Conservation (phyloP, 1,284 basidiomycete species). For the Naganishia liquefaciens region DNA sequence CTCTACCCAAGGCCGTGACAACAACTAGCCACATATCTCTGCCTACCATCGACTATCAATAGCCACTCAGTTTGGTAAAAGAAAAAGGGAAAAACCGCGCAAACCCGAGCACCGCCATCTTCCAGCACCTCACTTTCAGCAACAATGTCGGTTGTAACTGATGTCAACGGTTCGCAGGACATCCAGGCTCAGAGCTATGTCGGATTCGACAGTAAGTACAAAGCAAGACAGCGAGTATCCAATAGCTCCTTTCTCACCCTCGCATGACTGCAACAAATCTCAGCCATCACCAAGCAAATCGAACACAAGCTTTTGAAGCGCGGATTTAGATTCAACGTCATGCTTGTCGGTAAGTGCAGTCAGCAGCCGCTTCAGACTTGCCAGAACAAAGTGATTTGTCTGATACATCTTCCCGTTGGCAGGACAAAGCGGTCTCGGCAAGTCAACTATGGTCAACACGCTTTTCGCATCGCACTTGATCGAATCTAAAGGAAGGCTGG, state of each 20-base stretch:
- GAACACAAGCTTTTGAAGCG: slow-evolving; percentile 99
- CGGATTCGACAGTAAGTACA: slow-evolving; percentile 73
- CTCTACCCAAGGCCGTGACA: too few relatives aligned
- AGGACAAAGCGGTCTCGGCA: slow-evolving; percentile 97
- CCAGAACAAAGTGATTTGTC: too few relatives aligned
- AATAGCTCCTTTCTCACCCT: slow-evolving; percentile 3
- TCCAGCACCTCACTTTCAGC: background rate
- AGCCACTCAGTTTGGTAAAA: too few relatives aligned
- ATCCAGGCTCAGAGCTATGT: slow-evolving; percentile 82
- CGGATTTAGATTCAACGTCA: slow-evolving; percentile 98
- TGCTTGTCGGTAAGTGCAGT: slow-evolving; percentile 74
- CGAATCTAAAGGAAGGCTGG: slow-evolving; percentile 92
- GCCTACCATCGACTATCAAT: too few relatives aligned
- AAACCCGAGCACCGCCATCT: too few relatives aligned
- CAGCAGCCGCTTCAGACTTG: background rate
- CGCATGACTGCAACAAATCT: background rate
- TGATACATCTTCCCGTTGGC: slow-evolving; percentile 14
- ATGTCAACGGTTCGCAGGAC: slow-evolving; percentile 13
- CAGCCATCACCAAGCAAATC: slow-evolving; percentile 89
- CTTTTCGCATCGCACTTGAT: slow-evolving; percentile 97
- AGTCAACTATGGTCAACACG: slow-evolving; percentile 98
- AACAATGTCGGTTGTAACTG: slow-evolving; percentile 20
- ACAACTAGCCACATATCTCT: too few relatives aligned
- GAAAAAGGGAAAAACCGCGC: too few relatives aligned
- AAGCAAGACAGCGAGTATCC: too few relatives aligned